Evolutionary conservation across 352 stramenopile species (phyloP).

Genomic region (Phytophthora rubi): DNA sequence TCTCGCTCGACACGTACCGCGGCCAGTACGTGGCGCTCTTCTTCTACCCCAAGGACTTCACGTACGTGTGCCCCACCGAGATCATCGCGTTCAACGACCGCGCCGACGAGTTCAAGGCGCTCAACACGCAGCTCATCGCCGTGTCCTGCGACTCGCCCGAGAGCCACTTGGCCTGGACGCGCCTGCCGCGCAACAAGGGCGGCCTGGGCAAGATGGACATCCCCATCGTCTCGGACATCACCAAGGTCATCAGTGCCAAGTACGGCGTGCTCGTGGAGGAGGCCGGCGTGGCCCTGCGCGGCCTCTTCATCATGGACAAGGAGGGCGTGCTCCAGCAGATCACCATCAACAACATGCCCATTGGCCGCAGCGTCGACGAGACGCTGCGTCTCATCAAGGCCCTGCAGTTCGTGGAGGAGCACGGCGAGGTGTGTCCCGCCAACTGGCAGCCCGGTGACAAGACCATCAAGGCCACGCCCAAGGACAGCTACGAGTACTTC

Average conservation of each 20-base stretch:
- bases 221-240: slow-evolving; percentile 93
- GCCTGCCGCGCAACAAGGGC: slow-evolving; percentile 89
- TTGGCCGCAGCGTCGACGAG: slow-evolving; percentile 93
- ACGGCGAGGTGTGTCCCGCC: slow-evolving; percentile 93
- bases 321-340: slow-evolving; percentile 88
- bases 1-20: slow-evolving; percentile 84
- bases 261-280: slow-evolving; percentile 92
- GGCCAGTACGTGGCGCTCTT: slow-evolving; percentile 92
- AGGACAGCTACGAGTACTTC: slow-evolving; percentile 86
- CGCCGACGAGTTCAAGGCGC: slow-evolving; percentile 76
- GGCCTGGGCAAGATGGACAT: slow-evolving; percentile 94
- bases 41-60: slow-evolving; percentile 94
- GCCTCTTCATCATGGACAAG: slow-evolving; percentile 94
- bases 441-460: slow-evolving; percentile 93
- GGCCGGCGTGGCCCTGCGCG: slow-evolving; percentile 86
- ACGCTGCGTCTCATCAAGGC: slow-evolving; percentile 92
- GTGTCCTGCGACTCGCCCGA: slow-evolving; percentile 92
- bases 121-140: slow-evolving; percentile 91
- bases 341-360: slow-evolving; percentile 93
- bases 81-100: slow-evolving; percentile 93
- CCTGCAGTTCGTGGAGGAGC: slow-evolving; percentile 93
- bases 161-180: slow-evolving; percentile 91
- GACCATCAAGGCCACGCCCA: slow-evolving; percentile 90
- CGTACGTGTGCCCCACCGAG: slow-evolving; percentile 91
- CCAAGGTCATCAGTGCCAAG: slow-evolving; percentile 91